phyloP scores from a whole-genome alignment of 352 stramenopile genomes.

The Phytophthora pseudosyringae region DNA sequence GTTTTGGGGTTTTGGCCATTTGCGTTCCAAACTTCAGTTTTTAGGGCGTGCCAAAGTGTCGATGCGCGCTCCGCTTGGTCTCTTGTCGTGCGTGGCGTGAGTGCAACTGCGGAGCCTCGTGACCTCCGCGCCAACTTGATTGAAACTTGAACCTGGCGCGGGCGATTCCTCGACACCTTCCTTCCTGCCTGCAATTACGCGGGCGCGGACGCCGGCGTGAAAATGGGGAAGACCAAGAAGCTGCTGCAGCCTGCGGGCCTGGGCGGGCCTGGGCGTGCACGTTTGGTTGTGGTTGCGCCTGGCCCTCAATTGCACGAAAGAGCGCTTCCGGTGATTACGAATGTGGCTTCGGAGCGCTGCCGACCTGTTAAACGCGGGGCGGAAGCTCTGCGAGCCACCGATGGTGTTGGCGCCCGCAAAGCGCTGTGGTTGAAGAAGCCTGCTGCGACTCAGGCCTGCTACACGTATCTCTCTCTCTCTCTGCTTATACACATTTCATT shows the following conservation, averaged over 20 bases:
- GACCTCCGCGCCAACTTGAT: conserved; percentile 19
- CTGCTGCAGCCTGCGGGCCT: not conserved
- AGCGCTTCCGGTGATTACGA: conserved; percentile 24
- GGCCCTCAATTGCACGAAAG: conserved; percentile 23
- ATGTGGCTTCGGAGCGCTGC: conserved; percentile 19
- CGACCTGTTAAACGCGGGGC: not conserved
- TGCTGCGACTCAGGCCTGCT: not conserved
- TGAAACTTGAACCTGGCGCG: conserved; percentile 31
- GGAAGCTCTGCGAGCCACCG: conserved; percentile 7
- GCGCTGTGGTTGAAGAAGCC: conserved; percentile 40
- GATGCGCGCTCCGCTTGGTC: conserved; percentile 11
- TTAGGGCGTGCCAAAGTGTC: not conserved
- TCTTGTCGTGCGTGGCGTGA: not conserved
- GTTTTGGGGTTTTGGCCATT: no score
- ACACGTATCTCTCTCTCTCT: no score
- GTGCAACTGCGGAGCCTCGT: conserved; percentile 12
- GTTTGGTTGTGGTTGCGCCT: conserved; percentile 34
- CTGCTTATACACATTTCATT: conserved; percentile 22
- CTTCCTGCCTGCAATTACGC: not conserved
- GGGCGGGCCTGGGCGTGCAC: conserved; percentile 1
- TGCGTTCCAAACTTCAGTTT: conserved; percentile 22
- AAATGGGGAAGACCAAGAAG: not conserved
- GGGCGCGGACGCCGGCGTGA: not conserved
- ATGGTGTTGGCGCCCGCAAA: conserved; percentile 24
- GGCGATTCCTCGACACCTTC: conserved; percentile 6